These are phyloP conservation scores for Hortiboletus campestris DNA, from an alignment of 768 basidiomycete genomes.

Conservation along the genomic window DNA sequence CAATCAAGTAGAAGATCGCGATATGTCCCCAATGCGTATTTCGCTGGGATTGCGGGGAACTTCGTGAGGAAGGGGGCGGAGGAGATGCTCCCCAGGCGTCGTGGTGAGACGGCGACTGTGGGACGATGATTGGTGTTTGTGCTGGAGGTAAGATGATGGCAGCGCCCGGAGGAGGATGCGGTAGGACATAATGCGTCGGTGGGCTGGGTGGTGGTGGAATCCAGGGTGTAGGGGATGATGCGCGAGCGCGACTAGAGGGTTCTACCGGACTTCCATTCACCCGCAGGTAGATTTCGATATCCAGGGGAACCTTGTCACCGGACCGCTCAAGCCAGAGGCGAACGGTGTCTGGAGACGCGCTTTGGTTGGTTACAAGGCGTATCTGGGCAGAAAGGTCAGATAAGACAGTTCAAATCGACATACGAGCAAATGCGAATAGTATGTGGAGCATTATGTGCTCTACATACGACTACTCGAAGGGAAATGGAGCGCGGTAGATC, in stretches of 20 bases:
- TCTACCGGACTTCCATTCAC: slow-evolving; percentile 37
- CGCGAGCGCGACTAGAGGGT: slow-evolving; percentile 21
- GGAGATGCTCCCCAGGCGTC: slow-evolving; percentile 40
- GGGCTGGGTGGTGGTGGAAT: slow-evolving; percentile 31
- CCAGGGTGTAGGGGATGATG: slow-evolving; percentile 32
- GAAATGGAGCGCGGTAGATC: background rate
- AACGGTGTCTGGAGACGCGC: slow-evolving; percentile 72
- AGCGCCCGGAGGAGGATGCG: slow-evolving; percentile 26
- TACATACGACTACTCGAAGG: background rate
- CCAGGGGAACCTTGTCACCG: slow-evolving; percentile 65
- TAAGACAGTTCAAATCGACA: background rate
- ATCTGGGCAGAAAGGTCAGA: slow-evolving; percentile 44
- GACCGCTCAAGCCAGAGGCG: slow-evolving; percentile 83
- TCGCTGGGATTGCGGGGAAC: slow-evolving; percentile 35
- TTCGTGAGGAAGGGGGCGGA: slow-evolving; percentile 27
- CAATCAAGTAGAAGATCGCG: slow-evolving; percentile 72
- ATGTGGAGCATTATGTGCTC: slow-evolving; percentile 1
- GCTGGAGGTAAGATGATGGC: slow-evolving; percentile 36
- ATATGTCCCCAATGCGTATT: slow-evolving; percentile 80
- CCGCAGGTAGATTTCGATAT: slow-evolving; percentile 77
- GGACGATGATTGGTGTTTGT: slow-evolving; percentile 46
- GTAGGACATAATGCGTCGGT: slow-evolving; percentile 40
- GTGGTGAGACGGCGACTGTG: slow-evolving; percentile 41
- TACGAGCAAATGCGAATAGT: background rate
- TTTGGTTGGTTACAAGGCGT: slow-evolving; percentile 67